Base-by-base conservation (phyloP, 306 rosid genomes). In the Vicia faba region DNA sequence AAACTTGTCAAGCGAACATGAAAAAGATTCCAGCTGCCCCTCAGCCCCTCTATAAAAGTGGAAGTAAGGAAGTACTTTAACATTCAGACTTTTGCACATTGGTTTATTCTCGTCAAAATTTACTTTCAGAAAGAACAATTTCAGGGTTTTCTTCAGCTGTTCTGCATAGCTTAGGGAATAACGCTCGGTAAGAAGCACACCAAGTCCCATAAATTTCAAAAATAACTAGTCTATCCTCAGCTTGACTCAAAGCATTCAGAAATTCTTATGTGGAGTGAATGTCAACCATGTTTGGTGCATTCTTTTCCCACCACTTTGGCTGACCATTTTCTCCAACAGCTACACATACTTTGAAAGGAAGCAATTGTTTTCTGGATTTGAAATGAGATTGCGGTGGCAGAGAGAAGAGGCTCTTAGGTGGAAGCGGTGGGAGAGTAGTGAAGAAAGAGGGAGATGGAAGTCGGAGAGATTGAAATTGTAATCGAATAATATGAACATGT, bases 281-380 rank as follows among this genome's bases (percentile, higher is more conserved):
- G 75, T 95, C 99, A 64, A 73, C 38, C 99, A 95, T 91, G 73
- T 95, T 95, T 50, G 91, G 82, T 64, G 89, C 95, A 78, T 83
- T 95, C 89, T 74, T 91, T 80, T 95, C 99, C 99, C 97, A 95
- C 99, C 99, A 95, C 77, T 95, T 95, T 70, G 99, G 97, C 60
- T 86, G 97, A 75, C 84, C 95, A 56, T 81, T 87, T 81, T 84
- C 97, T 31, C 95, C 73, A 76, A 88, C 70, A 36, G 89, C 57
- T 50, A 96, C 97, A 58, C 78, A 84, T 54, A 88, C 89, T 97
- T 95, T 86, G 82, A 86, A 81, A 74, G 92, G 81, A 8, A 72
- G n/a, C n/a, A n/a, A n/a, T n/a, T n/a, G n/a, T n/a, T n/a, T n/a
- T n/a, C n/a, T n/a, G n/a, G n/a, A n/a, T 10, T 69, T 62, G 78